Evolutionary conservation across 805 yeast species (phyloP).

Genomic region (Hanseniaspora hatyaiensis): DNA sequence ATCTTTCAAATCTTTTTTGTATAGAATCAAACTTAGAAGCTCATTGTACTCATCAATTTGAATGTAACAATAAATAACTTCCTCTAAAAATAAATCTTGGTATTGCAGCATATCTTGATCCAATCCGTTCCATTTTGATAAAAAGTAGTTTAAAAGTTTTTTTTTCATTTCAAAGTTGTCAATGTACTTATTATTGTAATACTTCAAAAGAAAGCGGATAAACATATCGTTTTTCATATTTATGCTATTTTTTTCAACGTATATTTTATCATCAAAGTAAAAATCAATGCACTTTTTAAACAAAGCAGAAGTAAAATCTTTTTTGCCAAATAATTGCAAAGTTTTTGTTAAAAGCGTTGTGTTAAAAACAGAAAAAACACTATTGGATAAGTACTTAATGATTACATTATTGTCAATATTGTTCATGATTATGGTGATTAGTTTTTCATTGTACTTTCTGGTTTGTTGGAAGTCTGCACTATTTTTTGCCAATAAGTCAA

Average conservation of each 20-base stretch:
- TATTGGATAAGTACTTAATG: neutral
- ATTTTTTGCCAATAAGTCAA: too few relatives aligned
- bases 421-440: neutral
- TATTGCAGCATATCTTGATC: too few relatives aligned
- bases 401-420: neutral
- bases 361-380: neutral
- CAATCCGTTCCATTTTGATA: neutral
- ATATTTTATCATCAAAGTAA: neutral
- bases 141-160: neutral
- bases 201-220: neutral
- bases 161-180: neutral
- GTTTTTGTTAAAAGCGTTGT: neutral
- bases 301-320: neutral
- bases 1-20: constrained; percentile 8
- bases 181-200: neutral
- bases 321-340: neutral
- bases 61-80: constrained; percentile 4
- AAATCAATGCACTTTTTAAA: neutral
- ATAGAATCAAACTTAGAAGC: constrained; percentile 1
- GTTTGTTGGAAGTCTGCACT: too few relatives aligned
- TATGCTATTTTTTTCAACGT: neutral
- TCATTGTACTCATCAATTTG: constrained; percentile 5
- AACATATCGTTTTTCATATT: neutral
- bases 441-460: neutral
- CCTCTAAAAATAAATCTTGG: constrained; percentile 3